A percentile compares a stretch with the other conserved stretches of the same genome.
These are phyloP conservation scores for Beauveria sp. DNA, from an alignment of 2,329 filamentous ascomycete genomes.

Conservation along the genomic window DNA sequence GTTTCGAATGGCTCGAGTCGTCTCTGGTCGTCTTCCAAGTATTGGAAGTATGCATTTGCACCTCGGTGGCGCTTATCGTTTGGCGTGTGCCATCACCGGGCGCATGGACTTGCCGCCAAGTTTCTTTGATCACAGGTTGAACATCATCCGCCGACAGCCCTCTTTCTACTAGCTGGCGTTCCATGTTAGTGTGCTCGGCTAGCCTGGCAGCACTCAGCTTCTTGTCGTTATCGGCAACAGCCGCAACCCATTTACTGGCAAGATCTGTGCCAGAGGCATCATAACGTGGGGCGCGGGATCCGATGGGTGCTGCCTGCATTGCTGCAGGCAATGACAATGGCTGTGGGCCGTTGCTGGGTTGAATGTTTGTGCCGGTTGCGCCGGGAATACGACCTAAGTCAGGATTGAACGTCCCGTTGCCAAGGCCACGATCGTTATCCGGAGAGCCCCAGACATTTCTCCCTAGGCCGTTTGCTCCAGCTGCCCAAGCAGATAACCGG, in stretches of 20 bases:
- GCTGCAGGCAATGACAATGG: constrained; percentile 35
- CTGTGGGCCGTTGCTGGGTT: constrained; percentile 33
- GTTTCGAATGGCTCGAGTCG: constrained; percentile 12
- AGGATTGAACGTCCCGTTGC: constrained; percentile 69
- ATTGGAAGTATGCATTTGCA: constrained; percentile 21
- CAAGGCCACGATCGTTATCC: constrained; percentile 62
- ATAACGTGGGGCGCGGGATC: constrained; percentile 25
- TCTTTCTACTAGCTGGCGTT: constrained; percentile 37
- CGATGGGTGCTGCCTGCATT: constrained; percentile 21
- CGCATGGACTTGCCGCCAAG: constrained; percentile 41
- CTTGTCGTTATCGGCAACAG: constrained; percentile 40
- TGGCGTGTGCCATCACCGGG: constrained; percentile 30
- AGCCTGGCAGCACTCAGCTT: constrained; percentile 32
- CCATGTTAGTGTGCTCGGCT: constrained; percentile 33
- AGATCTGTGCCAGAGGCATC: constrained; percentile 23
- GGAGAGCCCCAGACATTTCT: constrained; percentile 70
- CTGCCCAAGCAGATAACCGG: constrained; percentile 43
- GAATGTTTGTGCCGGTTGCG: constrained; percentile 25
- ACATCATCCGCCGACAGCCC: constrained; percentile 36
- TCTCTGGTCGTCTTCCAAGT: constrained; percentile 27
- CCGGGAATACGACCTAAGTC: constrained; percentile 46
- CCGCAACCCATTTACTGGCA: constrained; percentile 34
- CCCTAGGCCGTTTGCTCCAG: constrained; percentile 34
- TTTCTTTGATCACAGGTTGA: constrained; percentile 44
- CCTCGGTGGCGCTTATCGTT: constrained; percentile 18